A percentile compares a stretch with the other conserved stretches of the same genome.
These are phyloP conservation scores for Corchorus capsularis DNA, from an alignment of 345 rosid species.

Conservation along the genomic window DNA sequence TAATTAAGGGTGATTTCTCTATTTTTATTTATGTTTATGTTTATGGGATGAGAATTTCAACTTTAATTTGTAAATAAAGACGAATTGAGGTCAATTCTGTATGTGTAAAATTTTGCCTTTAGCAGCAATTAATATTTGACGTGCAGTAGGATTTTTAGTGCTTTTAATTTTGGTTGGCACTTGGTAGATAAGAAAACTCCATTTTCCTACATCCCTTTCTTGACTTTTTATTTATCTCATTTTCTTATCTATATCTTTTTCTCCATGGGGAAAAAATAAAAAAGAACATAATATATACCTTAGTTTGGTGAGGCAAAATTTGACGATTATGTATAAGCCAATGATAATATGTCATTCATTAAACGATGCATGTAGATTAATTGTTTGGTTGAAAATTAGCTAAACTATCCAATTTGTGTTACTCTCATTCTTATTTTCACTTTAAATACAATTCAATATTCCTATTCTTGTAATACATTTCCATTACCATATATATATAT, in stretches of 20 bases:
- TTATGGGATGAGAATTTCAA: no score
- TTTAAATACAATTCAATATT: not conserved
- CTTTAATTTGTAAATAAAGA: no score
- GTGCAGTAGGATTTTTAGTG: not conserved
- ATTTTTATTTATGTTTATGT: no score
- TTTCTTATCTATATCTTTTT: not conserved
- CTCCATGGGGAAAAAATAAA: not conserved
- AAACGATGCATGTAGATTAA: not conserved
- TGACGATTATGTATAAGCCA: not conserved
- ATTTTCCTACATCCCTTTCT: not conserved
- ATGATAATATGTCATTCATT: not conserved
- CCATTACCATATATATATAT: no score
- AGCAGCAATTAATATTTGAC: not conserved
- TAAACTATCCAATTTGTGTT: not conserved
- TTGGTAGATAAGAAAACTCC: not conserved
- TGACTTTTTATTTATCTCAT: not conserved
- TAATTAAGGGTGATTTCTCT: no score
- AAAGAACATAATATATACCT: not conserved
- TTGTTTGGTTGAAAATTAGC: not conserved
- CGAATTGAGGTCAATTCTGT: not conserved
- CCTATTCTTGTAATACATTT: not conserved
- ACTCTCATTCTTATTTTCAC: no score
- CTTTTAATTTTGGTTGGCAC: not conserved
- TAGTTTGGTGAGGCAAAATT: not conserved
- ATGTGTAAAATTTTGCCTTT: not conserved